These are phyloP conservation scores for Leccinum cinnamomeum DNA, from an alignment of 1,284 basidiomycete genomes.

Conservation along the genomic window DNA sequence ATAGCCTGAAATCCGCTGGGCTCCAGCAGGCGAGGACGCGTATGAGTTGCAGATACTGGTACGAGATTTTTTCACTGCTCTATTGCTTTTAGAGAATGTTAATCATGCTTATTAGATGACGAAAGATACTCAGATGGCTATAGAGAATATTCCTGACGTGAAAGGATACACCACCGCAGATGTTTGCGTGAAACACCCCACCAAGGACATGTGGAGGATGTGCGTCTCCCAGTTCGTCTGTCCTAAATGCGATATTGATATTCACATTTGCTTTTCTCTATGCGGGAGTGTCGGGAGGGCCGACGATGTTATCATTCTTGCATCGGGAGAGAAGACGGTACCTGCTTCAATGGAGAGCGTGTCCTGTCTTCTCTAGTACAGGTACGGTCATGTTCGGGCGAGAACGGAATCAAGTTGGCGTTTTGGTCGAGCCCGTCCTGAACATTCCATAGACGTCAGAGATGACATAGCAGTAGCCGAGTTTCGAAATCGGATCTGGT, in stretches of 20 bases:
- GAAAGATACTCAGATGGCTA: slow-evolving; percentile 15
- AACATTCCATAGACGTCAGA: neutral
- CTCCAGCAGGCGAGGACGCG: slow-evolving; percentile 29
- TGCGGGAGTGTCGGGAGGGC: neutral
- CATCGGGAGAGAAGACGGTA: neutral
- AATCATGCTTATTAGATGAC: slow-evolving; percentile 15
- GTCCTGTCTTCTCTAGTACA: neutral
- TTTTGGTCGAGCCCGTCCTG: neutral
- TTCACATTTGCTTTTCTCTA: neutral
- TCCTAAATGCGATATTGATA: too few species aligned
- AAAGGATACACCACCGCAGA: slow-evolving; percentile 25
- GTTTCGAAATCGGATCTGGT: slow-evolving; percentile 1
- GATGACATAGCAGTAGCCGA: neutral
- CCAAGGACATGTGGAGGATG: slow-evolving; percentile 24
- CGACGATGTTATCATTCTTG: neutral
- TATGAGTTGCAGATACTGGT: slow-evolving; percentile 39
- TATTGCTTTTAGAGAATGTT: neutral
- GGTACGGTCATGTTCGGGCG: neutral
- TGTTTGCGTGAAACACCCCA: slow-evolving; percentile 22
- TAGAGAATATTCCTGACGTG: slow-evolving; percentile 27
- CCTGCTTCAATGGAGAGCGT: neutral
- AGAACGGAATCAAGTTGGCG: neutral
- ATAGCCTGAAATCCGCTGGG: slow-evolving; percentile 29
- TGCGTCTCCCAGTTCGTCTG: neutral
- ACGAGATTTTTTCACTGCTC: neutral